Percentiles rank a stretch among this genome's conserved stretches.
phyloP scores from a whole-genome alignment of 2,329 filamentous ascomycete genomes.

The Lasiodiplodia theobromae region DNA sequence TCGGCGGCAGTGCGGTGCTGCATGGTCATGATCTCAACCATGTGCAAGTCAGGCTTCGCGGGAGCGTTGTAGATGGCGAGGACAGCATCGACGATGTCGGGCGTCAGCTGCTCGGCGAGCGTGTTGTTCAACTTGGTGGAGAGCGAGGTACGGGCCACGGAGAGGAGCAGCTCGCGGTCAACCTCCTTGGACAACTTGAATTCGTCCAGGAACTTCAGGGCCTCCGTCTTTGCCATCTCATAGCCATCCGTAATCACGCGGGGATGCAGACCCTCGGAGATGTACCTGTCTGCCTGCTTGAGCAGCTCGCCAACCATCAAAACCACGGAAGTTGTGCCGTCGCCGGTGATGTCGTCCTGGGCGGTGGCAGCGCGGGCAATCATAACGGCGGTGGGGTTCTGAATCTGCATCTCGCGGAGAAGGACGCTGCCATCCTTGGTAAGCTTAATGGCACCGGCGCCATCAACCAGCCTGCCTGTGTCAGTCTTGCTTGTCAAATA shows the following conservation, averaged over 20 bases:
- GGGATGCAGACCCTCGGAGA: conserved; percentile 95
- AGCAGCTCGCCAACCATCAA: conserved; percentile 93
- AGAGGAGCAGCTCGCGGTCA: conserved; percentile 91
- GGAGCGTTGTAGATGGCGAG: conserved; percentile 90
- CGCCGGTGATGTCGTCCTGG: conserved; percentile 97
- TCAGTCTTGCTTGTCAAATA: conserved; percentile 38
- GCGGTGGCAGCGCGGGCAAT: conserved; percentile 86
- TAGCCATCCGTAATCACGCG: conserved; percentile 97
- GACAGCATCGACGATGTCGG: conserved; percentile 95
- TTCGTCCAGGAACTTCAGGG: conserved; percentile 91
- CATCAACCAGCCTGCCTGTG: conserved; percentile 64
- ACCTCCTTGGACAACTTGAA: conserved; percentile 92
- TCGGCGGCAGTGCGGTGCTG: conserved; percentile 96
- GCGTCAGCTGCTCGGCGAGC: conserved; percentile 88
- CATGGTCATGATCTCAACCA: conserved; percentile 99
- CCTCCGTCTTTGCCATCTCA: conserved; percentile 92
- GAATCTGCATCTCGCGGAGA: conserved; percentile 83
- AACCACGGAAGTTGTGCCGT: conserved; percentile 96
- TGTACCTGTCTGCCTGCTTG: conserved; percentile 97
- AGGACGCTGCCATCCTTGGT: conserved; percentile 98
- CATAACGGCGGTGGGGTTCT: conserved; percentile 94
- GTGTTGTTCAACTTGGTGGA: conserved; percentile 92
- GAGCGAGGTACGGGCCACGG: conserved; percentile 90
- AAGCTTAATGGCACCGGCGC: conserved; percentile 83
- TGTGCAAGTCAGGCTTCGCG: conserved; percentile 94